A percentile compares a stretch with the other conserved stretches of the same genome.
phyloP scores from a whole-genome alignment of 2,329 filamentous ascomycete genomes.

The Pseudogymnoascus verrucosus region DNA sequence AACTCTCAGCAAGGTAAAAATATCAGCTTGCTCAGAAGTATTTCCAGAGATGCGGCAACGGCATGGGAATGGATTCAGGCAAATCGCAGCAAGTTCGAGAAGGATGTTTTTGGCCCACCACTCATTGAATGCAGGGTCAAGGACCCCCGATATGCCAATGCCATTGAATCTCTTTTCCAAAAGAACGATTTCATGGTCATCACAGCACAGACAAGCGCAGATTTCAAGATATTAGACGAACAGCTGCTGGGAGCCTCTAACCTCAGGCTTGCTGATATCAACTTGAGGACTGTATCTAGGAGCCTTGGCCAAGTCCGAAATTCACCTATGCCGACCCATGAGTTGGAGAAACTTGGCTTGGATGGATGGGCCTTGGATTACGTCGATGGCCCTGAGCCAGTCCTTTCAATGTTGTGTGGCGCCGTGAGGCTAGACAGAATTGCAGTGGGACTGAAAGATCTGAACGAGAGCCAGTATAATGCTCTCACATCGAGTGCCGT shows the following conservation, averaged over 20 bases:
- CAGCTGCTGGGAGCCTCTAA: constrained; percentile 46
- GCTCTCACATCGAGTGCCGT: constrained; percentile 46
- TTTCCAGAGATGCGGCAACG: constrained; percentile 54
- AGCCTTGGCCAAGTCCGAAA: neutral
- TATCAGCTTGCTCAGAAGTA: constrained; percentile 51
- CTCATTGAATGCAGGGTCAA: constrained; percentile 57
- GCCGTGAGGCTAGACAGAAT: constrained; percentile 61
- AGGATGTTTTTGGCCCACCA: constrained; percentile 57
- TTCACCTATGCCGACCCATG: constrained; percentile 37
- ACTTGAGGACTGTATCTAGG: constrained; percentile 48
- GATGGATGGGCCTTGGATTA: constrained; percentile 75
- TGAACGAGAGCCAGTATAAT: constrained; percentile 61
- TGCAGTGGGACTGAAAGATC: constrained; percentile 55
- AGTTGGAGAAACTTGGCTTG: constrained; percentile 55
- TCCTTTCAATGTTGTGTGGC: constrained; percentile 81
- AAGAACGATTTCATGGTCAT: constrained; percentile 51
- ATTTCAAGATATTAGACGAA: constrained; percentile 61
- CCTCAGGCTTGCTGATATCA: constrained; percentile 61
- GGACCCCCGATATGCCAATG: constrained; percentile 47
- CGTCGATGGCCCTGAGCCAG: constrained; percentile 70
- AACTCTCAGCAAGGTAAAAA: constrained; percentile 71
- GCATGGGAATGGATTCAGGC: constrained; percentile 79
- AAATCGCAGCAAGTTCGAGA: constrained; percentile 54
- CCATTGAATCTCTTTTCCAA: constrained; percentile 50
- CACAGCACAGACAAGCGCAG: constrained; percentile 65